Percentiles rank a stretch among this genome's conserved stretches.
phyloP scores from a whole-genome alignment of 495 filamentous ascomycete genomes.

The Podospora fimiseda region DNA sequence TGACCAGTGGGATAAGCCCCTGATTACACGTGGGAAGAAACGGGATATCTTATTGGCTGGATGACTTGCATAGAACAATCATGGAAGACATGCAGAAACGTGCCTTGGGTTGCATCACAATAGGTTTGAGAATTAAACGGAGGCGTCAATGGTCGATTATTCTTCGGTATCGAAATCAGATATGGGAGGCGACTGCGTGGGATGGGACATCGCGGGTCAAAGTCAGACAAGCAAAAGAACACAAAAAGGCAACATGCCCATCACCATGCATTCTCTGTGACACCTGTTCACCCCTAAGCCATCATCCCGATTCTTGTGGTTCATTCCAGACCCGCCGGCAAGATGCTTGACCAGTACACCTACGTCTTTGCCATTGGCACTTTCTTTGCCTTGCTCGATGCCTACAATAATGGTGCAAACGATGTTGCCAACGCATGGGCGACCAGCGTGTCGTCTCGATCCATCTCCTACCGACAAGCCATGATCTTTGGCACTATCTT shows the following conservation, averaged over 20 bases:
- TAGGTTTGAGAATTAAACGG: neutral
- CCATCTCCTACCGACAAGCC: conserved; percentile 57
- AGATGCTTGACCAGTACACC: conserved; percentile 50
- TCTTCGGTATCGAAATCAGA: neutral
- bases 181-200: too few relatives aligned
- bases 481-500: conserved; percentile 60
- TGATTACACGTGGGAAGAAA: neutral
- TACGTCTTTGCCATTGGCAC: conserved; percentile 71
- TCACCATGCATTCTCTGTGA: neutral
- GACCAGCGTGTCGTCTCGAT: conserved; percentile 62
- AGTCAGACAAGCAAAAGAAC: too few relatives aligned
- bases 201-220: too few relatives aligned
- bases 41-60: neutral
- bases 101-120: neutral
- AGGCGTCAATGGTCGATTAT: neutral
- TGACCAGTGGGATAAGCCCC: neutral
- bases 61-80: neutral
- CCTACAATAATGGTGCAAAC: conserved; percentile 59
- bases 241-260: neutral
- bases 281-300: neutral
- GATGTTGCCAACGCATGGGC: conserved; percentile 77
- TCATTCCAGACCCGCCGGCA: conserved; percentile 3
- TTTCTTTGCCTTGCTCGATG: conserved; percentile 68
- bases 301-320: neutral
- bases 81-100: neutral